Evolutionary conservation across 2,329 filamentous ascomycete genomes (phyloP), one percentile per base, ranked within the genome.

Genomic region (Penicillium freii): DNA sequence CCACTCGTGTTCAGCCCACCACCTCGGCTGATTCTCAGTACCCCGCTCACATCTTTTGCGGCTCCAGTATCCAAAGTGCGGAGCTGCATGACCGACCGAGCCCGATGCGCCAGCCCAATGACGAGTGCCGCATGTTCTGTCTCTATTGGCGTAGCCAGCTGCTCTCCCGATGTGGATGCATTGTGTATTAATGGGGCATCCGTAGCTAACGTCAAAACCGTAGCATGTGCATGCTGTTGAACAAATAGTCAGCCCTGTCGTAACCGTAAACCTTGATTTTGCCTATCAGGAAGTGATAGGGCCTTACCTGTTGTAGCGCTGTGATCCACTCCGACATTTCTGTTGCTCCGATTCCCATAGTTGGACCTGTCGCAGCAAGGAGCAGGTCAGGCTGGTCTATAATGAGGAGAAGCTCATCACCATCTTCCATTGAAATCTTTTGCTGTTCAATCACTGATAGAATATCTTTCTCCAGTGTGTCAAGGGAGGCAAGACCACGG

Each of bases 1-100:
- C 61, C 67, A 25, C 63, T 57, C 8, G 60, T 69, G 42, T 70
- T 77, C 63, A 67, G 71, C 39, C 69, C 74, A 17, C 77, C 78
- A 4, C 87, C 87, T 44, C 81, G 80, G 19, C 89, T 92, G 49
- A 94, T 81, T 63, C 92, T 83, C 61, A 97, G 69, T 43, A 96
- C 91, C 3, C 93, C 93, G 75, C 90, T 96, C 33, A 97, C 90
- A 75, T 97, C 93, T 71, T 84, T 87, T 61, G 93, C 92, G n/a
- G 87, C 87, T 0, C 93, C 93, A 0, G 92, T 96, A 69, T 96
- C 92, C 59, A 97, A 74, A 68, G 87, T 82, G 51, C 92, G 81
- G 57, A 94, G 77, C 60, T 89, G 85, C 66, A 96, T 75, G 4
- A 93, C 82, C 61, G 83, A 79, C n/a, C 84, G 77, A 9, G 92